Conservation (phyloP, 2,329 filamentous ascomycete species). For the Cephalotrichum gorgonifer region DNA sequence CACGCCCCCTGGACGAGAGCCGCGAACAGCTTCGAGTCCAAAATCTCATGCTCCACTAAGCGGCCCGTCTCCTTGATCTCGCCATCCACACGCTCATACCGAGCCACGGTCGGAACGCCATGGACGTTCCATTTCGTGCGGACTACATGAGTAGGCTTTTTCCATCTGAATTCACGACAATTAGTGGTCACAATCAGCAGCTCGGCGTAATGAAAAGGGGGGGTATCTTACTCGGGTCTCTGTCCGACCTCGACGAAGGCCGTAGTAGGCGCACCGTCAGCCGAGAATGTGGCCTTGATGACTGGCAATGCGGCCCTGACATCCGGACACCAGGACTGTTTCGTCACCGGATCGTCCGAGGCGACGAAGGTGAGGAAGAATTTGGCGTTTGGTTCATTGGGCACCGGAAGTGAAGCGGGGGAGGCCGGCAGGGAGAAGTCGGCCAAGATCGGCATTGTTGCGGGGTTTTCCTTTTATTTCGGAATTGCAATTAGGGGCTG, state of each 20-base stretch:
- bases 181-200: not conserved
- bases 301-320: conserved; percentile 23
- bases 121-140: conserved; percentile 22
- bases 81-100: conserved; percentile 19
- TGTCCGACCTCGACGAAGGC: conserved; percentile 23
- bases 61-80: conserved; percentile 18
- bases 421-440: not conserved
- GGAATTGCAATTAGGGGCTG: too few relatives aligned
- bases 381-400: not conserved
- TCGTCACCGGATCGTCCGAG: conserved; percentile 21
- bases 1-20: conserved; percentile 12
- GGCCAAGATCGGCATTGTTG: not conserved
- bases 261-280: conserved; percentile 13
- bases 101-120: conserved; percentile 22
- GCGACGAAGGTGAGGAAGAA: conserved; percentile 25
- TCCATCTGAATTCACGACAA: conserved; percentile 19
- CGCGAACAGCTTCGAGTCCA: conserved; percentile 14
- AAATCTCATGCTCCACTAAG: conserved; percentile 11
- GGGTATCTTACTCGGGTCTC: conserved; percentile 19
- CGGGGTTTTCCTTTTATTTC: too few relatives aligned
- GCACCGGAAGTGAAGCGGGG: not conserved
- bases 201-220: not conserved
- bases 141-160: conserved; percentile 18
- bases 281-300: conserved; percentile 19
- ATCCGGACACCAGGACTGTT: conserved; percentile 27